Evolutionary conservation across 768 basidiomycete species (phyloP).

Genomic region (Boletus coccyginus): DNA sequence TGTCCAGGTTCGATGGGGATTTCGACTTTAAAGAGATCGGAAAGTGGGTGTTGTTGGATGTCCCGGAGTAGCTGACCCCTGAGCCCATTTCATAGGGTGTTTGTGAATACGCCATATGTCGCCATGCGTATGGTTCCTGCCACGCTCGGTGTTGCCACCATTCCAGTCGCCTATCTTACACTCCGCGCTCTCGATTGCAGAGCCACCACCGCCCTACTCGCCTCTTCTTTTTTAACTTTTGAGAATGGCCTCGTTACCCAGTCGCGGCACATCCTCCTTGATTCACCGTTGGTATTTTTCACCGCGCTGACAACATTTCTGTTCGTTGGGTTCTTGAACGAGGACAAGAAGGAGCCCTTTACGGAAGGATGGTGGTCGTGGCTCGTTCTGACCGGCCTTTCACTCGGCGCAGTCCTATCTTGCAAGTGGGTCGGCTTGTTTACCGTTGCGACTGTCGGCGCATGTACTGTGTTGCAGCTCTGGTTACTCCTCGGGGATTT

Average conservation of each 20-base stretch:
- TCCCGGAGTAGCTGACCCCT: neutral
- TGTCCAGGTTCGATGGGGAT: constrained; percentile 86
- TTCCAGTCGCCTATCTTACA: constrained; percentile 91
- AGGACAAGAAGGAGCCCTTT: constrained; percentile 83
- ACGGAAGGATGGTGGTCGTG: constrained; percentile 89
- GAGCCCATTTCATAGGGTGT: constrained; percentile 50
- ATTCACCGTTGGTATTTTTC: constrained; percentile 98
- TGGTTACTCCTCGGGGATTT: constrained; percentile 90
- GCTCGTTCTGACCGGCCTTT: constrained; percentile 82
- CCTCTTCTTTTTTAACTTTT: constrained; percentile 88
- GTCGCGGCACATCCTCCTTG: constrained; percentile 94
- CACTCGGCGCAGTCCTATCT: constrained; percentile 87
- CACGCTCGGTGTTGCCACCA: constrained; percentile 79
- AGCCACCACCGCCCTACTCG: constrained; percentile 88
- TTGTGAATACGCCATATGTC: constrained; percentile 88
- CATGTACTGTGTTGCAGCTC: constrained; percentile 79
- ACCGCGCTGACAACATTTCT: constrained; percentile 85
- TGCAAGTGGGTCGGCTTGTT: constrained; percentile 99
- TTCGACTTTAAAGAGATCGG: constrained; percentile 99
- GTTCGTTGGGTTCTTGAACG: constrained; percentile 90
- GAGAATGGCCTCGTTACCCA: constrained; percentile 97
- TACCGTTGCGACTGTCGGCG: constrained; percentile 92
- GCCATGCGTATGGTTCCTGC: constrained; percentile 98
- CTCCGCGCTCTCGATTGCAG: constrained; percentile 90
- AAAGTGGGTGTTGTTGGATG: constrained; percentile 57